Base-by-base conservation (phyloP, 306 rosid genomes). In the Quercus dentata region DNA sequence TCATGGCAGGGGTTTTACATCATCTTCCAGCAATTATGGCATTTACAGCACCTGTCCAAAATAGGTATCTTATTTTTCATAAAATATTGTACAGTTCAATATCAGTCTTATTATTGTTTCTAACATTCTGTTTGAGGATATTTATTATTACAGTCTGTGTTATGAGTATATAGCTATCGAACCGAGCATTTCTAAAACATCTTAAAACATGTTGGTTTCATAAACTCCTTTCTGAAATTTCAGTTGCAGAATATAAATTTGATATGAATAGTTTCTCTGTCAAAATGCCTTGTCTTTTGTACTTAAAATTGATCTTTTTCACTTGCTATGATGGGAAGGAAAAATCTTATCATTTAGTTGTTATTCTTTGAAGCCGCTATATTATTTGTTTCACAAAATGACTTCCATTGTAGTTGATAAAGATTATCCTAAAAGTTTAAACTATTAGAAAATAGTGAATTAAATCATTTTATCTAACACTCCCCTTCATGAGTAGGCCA, bases 1-100 rank as follows among this genome's bases (percentile, higher is more conserved):
- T 92, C 81, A 90, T 94, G 99, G 99, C 99, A 10, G 97, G 97
- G 68, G 93, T 94, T 81, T 80, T 91, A 23, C 69, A 87, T 81
- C 94, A 91, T 82, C 90, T 94, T 78, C 89, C 97, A 62, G 82
- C 94, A 19, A 63, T 92, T 83, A 82, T 91, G 86, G 94, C 97
- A 61, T 91, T 94, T 86, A 67, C 84, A 61, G 97, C 99, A 19
- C 92, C 99, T 54, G 68, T 90, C 79, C 99, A 94, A 74, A 87
- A 88, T 75, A 94, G 97, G 99, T 94, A 81, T 23, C 77, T 79
- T 78, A 3, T 35, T 35, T n/a, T 67, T 67, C 72, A 67, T 31
- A 19, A 33, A 23, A 19, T 35, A 35, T 35, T 33, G 52, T 67
- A 1, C 44, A n/a, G 15, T 67, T 18, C 38, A 21, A 19, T 67